These are phyloP conservation scores for Botrytis sinoallii DNA, from an alignment of 2,329 filamentous ascomycete species.

Conservation along the genomic window DNA sequence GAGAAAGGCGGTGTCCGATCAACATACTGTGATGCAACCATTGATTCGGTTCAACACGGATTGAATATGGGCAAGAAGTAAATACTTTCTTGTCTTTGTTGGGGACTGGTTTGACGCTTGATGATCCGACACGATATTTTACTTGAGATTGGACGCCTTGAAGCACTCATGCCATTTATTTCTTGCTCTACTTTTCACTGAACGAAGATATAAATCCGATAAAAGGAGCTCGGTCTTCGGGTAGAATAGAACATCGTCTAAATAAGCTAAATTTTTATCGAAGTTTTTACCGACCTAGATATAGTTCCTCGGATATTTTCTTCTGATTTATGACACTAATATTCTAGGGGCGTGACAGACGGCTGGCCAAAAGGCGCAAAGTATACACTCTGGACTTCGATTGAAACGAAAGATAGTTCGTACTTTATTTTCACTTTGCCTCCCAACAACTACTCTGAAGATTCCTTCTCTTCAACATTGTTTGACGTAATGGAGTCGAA, in stretches of 20 bases:
- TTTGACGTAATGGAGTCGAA: not conserved
- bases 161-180: not conserved
- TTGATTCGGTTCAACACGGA: conserved; percentile 13
- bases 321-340: not conserved
- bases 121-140: not conserved
- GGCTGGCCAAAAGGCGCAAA: not conserved
- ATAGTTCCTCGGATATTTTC: not conserved
- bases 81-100: not conserved
- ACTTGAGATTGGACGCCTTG: not conserved
- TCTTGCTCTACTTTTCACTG: not conserved
- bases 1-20: conserved; percentile 18
- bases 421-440: too few relatives aligned
- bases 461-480: not conserved
- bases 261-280: not conserved
- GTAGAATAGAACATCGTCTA: not conserved
- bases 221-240: not conserved
- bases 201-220: not conserved
- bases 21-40: conserved; percentile 16
- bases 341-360: too few relatives aligned
- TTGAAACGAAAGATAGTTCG: not conserved
- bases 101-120: not conserved
- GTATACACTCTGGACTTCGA: not conserved
- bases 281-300: not conserved
- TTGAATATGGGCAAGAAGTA: conserved; percentile 17
- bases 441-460: not conserved